phyloP scores from a whole-genome alignment of 371 early-diverging fungal species.

The Antonospora locustae region DNA sequence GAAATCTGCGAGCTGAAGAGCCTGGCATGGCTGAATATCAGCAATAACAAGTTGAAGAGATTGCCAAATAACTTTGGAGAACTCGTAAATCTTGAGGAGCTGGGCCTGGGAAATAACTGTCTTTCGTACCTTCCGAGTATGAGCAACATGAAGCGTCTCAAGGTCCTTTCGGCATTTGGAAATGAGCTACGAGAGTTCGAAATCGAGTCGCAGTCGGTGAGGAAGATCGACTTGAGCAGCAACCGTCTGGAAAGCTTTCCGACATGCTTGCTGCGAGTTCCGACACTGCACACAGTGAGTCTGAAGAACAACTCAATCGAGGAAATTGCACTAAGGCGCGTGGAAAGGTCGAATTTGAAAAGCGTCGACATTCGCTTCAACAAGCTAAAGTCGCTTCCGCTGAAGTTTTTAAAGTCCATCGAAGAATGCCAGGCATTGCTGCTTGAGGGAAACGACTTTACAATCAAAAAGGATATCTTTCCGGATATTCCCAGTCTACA shows the following conservation, averaged over 20 bases:
- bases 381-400: conserved; percentile 36
- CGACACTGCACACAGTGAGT: too few relatives aligned
- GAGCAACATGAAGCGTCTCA: conserved; percentile 40
- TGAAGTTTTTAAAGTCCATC: conserved; percentile 50
- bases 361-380: conserved; percentile 34
- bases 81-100: conserved; percentile 58
- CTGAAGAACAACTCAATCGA: too few relatives aligned
- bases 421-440: conserved; percentile 36
- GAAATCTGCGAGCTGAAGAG: conserved; percentile 56
- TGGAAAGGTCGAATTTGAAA: too few relatives aligned
- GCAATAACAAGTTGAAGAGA: conserved; percentile 58
- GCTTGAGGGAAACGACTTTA: conserved; percentile 45
- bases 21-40: conserved; percentile 62
- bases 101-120: conserved; percentile 61
- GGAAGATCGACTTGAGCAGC: conserved; percentile 45
- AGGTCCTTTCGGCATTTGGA: conserved; percentile 54
- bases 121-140: conserved; percentile 56
- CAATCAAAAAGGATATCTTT: conserved; percentile 10
- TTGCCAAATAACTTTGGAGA: conserved; percentile 57
- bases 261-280: too few relatives aligned
- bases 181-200: conserved; percentile 38
- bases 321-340: too few relatives aligned
- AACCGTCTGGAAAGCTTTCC: too few relatives aligned
- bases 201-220: conserved; percentile 15
- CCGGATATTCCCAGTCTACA: conserved; percentile 20